Conservation (phyloP, 495 filamentous ascomycete species). For the Pyrenopolyporus hunteri region DNA sequence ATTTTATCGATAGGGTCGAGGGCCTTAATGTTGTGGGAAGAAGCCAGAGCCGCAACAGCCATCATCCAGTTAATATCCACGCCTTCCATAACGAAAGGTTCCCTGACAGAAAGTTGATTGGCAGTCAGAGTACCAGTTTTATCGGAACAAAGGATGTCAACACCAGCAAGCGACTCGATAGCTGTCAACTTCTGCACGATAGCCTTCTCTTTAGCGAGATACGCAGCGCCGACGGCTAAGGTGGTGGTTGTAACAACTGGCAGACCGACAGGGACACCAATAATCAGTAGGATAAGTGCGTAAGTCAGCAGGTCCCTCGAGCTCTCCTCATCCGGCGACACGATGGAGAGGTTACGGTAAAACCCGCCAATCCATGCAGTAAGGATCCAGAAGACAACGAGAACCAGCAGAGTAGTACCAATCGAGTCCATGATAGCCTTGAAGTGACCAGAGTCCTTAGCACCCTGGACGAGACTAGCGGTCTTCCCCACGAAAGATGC, state of each 20-base stretch:
- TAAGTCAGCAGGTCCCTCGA: slow-evolving; percentile 69
- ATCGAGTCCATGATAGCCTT: slow-evolving; percentile 84
- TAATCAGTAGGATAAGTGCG: slow-evolving; percentile 83
- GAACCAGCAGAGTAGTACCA: slow-evolving; percentile 76
- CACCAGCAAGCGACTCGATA: slow-evolving; percentile 94
- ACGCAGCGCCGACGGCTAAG: slow-evolving; percentile 92
- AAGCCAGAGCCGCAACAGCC: slow-evolving; percentile 84
- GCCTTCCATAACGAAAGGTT: slow-evolving; percentile 79
- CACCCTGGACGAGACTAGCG: slow-evolving; percentile 78
- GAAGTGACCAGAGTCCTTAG: slow-evolving; percentile 77
- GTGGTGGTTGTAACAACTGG: slow-evolving; percentile 95
- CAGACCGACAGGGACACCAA: slow-evolving; percentile 93
- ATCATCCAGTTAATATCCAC: slow-evolving; percentile 82
- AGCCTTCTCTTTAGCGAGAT: slow-evolving; percentile 91
- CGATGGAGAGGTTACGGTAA: slow-evolving; percentile 78
- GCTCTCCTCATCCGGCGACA: slow-evolving; percentile 49
- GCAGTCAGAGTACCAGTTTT: slow-evolving; percentile 94
- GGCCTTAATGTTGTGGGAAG: slow-evolving; percentile 88
- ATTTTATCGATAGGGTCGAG: slow-evolving; percentile 92
- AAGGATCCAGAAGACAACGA: slow-evolving; percentile 79
- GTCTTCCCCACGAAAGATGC: slow-evolving; percentile 85
- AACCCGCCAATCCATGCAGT: slow-evolving; percentile 82
- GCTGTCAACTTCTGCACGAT: slow-evolving; percentile 96
- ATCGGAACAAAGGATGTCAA: slow-evolving; percentile 95
- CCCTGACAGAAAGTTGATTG: slow-evolving; percentile 84